These are phyloP conservation scores for Nicotiana tabacum DNA, from an alignment of 257 asterid species.

Conservation along the genomic window DNA sequence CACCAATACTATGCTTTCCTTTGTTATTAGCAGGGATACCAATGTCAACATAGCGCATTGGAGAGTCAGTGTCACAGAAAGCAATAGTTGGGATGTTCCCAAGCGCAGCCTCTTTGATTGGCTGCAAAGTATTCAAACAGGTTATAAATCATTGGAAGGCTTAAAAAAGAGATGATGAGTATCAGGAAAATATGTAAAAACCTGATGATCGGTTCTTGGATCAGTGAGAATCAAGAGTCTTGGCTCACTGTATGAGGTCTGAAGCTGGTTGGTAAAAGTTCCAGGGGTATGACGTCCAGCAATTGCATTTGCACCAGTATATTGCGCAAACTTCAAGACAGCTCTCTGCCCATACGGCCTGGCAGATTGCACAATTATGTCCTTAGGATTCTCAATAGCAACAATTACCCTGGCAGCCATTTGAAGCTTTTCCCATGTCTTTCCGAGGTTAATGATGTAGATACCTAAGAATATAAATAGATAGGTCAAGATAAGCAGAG, in stretches of 20 bases:
- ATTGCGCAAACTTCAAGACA: constrained; percentile 26
- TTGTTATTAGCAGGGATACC: constrained; percentile 27
- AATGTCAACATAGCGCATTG: constrained; percentile 21
- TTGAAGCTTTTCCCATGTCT: constrained; percentile 29
- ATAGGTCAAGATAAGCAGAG: background rate
- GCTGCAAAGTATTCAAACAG: constrained; percentile 11
- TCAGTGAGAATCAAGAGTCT: constrained; percentile 21
- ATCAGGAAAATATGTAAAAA: background rate
- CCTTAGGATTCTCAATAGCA: constrained; percentile 23
- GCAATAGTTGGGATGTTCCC: constrained; percentile 26
- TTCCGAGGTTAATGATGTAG: constrained; percentile 25
- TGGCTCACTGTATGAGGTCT: constrained; percentile 22
- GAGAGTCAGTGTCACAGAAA: constrained; percentile 22
- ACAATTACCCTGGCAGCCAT: constrained; percentile 30
- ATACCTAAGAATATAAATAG: constrained; percentile 16
- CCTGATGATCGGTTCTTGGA: constrained; percentile 28
- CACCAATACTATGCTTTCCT: constrained; percentile 24
- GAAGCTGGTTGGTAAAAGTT: constrained; percentile 24
- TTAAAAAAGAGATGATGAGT: background rate
- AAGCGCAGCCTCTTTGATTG: constrained; percentile 25
- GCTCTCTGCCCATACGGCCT: constrained; percentile 29
- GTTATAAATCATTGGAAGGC: background rate
- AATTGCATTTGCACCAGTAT: constrained; percentile 23
- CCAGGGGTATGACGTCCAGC: constrained; percentile 31
- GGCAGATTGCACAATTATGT: constrained; percentile 26